Base-by-base conservation (phyloP, 768 basidiomycete genomes). In the Rhizopogon roseolus region DNA sequence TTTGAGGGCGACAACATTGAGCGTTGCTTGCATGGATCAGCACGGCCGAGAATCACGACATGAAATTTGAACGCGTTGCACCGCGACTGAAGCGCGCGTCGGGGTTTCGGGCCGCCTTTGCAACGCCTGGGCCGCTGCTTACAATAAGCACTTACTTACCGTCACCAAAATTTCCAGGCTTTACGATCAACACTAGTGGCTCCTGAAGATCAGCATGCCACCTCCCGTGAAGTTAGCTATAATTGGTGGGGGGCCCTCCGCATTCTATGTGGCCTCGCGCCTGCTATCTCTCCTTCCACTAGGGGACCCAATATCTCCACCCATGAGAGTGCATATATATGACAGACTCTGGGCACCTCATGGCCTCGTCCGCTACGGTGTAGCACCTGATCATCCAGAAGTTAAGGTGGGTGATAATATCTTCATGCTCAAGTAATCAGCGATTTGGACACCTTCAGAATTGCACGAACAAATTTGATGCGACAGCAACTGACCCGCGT, bases 381-480 rank as follows among this genome's bases (percentile, higher is more conserved):
- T 99, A 13, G 96, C 97, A 10, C 96, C 96, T 41, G 96, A 98
- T 73, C 96, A 98, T 69, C 93, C 97, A 9, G 96, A 98, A 74
- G 95, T 98, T 69, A 99, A 98, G 82, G 96, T 62, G 50, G 51
- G 55, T 40, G 32, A 41, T 16, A 29, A 14, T 52, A 25, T 44
- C 42, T 28, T 59, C 16, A 50, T 17, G 9, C 22, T 53, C 2
- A 49, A 41, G 46, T 54, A 19, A 40, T 48, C 52, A 28, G 19
- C 17, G 48, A 63, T 65, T 40, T 61, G 53, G 2, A 14, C 9
- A 19, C n/a, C 19, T 43, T 45, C 57, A 98, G 95, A 98, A 98
- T 69, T 97, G 94, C 71, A 93, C 88, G 22, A 84, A 96, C 72
- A 98, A 96, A 75, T 98, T 99, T 61, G 92, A 96, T 64, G 73